phyloP scores from a whole-genome alignment of 2,329 filamentous ascomycete species.

The Endothia cerciana region DNA sequence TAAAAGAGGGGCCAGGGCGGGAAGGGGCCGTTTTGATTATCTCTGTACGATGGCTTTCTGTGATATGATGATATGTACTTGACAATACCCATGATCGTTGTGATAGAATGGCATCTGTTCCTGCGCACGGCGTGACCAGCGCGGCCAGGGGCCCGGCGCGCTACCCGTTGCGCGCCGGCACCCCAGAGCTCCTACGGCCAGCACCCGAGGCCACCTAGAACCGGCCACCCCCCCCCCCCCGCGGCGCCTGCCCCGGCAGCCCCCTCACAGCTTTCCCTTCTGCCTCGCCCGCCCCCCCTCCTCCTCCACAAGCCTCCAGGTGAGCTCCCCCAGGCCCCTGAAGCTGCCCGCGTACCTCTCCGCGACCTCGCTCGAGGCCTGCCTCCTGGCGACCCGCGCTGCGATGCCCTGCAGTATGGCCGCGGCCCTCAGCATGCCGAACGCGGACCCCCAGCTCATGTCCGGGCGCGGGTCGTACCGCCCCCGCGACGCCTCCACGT shows the following conservation, averaged over 20 bases:
- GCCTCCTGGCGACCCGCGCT: conserved; percentile 78
- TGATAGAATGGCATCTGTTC: background rate
- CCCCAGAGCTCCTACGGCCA: no score
- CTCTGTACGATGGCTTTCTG: no score
- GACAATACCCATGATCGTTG: conserved; percentile 2
- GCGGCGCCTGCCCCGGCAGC: no score
- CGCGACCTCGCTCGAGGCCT: conserved; percentile 88
- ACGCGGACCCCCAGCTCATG: conserved; percentile 64
- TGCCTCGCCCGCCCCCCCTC: conserved; percentile 36
- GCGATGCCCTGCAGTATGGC: conserved; percentile 86
- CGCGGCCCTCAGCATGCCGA: conserved; percentile 63
- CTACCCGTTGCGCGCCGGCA: no score
- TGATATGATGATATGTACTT: no score
- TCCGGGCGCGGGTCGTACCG: conserved; percentile 44
- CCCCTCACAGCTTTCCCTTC: conserved; percentile 14
- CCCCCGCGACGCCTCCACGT: conserved; percentile 6
- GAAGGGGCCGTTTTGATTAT: background rate
- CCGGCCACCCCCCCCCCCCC: background rate
- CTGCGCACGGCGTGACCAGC: background rate
- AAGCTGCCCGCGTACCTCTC: conserved; percentile 71
- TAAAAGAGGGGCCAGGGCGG: background rate
- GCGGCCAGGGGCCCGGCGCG: no score
- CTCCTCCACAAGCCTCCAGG: conserved; percentile 72
- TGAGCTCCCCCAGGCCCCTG: conserved; percentile 73
- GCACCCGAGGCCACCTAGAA: background rate